Percentiles rank a stretch among this genome's conserved stretches.
These are phyloP conservation scores for Davidsoniella neocaledoniae DNA, from an alignment of 2,329 filamentous ascomycete species.

Conservation along the genomic window DNA sequence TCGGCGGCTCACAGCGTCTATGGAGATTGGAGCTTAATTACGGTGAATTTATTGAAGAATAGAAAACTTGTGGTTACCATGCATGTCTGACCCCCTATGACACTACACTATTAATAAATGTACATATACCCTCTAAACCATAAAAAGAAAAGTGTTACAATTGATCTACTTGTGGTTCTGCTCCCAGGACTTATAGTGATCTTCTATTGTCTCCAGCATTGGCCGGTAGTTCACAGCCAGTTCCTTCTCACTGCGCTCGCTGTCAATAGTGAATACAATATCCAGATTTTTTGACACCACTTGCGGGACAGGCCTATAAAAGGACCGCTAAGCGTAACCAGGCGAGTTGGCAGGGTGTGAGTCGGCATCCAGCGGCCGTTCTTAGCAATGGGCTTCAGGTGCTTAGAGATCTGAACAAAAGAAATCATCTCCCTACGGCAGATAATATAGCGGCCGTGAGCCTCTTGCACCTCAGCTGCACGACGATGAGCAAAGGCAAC, in stretches of 20 bases:
- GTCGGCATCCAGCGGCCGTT: constrained; percentile 12
- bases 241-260: constrained; percentile 14
- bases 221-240: constrained; percentile 15
- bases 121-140: too few species aligned
- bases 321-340: background rate
- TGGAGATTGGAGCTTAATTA: constrained; percentile 9
- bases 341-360: constrained; percentile 6
- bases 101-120: background rate
- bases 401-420: constrained; percentile 10
- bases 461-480: constrained; percentile 1
- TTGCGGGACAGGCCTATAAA: constrained; percentile 10
- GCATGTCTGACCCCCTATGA: background rate
- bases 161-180: background rate
- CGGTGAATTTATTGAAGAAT: background rate
- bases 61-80: background rate
- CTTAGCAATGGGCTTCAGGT: constrained; percentile 8
- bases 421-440: constrained; percentile 6
- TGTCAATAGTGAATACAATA: constrained; percentile 16
- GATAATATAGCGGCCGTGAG: constrained; percentile 12
- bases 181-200: constrained; percentile 3
- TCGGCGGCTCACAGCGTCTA: constrained; percentile 7
- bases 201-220: background rate
- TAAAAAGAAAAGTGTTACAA: background rate
- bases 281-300: constrained; percentile 15
- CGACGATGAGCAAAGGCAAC: constrained; percentile 15